Evolutionary conservation across 352 stramenopile genomes (phyloP).

Genomic region (Phytophthora vignae): DNA sequence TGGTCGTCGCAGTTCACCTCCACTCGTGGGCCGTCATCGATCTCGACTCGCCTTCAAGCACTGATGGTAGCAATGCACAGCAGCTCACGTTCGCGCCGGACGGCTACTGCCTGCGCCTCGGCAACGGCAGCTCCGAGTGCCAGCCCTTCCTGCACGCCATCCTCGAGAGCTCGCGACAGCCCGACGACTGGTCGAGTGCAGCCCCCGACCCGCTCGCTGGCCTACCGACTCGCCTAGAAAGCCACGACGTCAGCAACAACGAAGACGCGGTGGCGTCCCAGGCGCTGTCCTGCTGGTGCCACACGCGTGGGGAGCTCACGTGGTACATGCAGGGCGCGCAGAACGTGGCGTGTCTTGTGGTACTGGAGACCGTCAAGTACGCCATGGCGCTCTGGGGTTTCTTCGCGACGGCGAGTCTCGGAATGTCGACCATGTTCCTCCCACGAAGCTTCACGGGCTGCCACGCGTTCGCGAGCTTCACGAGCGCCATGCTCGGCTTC

Average conservation of each 20-base stretch:
- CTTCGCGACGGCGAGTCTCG: slow-evolving; percentile 33
- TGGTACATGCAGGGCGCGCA: slow-evolving; percentile 62
- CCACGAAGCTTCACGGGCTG: slow-evolving; percentile 15
- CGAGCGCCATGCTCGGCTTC: slow-evolving; percentile 41
- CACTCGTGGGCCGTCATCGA: slow-evolving; percentile 51
- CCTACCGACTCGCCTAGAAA: slow-evolving; percentile 10
- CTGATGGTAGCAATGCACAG: neutral
- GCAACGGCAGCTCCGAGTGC: slow-evolving; percentile 48
- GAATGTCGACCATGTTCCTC: slow-evolving; percentile 30
- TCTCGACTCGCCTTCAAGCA: slow-evolving; percentile 7
- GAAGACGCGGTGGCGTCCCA: slow-evolving; percentile 33
- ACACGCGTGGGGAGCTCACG: slow-evolving; percentile 34
- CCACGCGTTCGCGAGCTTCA: slow-evolving; percentile 46
- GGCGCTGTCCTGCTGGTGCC: slow-evolving; percentile 58
- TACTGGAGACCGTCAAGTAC: slow-evolving; percentile 67
- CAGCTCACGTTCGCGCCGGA: slow-evolving; percentile 54
- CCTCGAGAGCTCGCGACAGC: slow-evolving; percentile 28
- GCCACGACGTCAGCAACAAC: slow-evolving; percentile 13
- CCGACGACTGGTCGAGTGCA: slow-evolving; percentile 21
- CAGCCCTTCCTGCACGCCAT: slow-evolving; percentile 50
- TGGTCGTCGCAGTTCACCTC: slow-evolving; percentile 32
- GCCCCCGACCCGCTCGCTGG: slow-evolving; percentile 7
- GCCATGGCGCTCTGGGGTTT: slow-evolving; percentile 53
- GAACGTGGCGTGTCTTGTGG: slow-evolving; percentile 64
- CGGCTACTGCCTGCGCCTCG: slow-evolving; percentile 52